These are phyloP conservation scores for Hypoxylon rickii DNA, from an alignment of 495 filamentous ascomycete species.

Conservation along the genomic window DNA sequence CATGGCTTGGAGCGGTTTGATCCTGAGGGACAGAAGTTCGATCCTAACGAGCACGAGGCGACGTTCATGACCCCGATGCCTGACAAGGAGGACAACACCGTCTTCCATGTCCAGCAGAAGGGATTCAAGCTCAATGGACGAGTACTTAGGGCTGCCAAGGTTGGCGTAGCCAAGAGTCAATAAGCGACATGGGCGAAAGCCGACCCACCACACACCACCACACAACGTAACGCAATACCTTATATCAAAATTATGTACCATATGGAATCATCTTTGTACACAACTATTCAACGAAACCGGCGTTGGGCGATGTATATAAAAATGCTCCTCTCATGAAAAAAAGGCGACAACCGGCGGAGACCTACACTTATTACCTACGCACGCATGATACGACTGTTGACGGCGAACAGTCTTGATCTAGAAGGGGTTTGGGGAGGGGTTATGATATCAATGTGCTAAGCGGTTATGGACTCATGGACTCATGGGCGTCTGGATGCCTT, in stretches of 20 bases:
- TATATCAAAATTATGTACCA: too few species aligned
- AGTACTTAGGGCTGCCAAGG: constrained; percentile 88
- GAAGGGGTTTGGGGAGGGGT: constrained; percentile 12
- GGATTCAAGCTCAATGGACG: constrained; percentile 91
- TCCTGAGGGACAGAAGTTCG: constrained; percentile 77
- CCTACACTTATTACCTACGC: constrained; percentile 27
- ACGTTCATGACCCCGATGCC: constrained; percentile 86
- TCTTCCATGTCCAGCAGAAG: constrained; percentile 93
- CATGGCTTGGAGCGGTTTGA: constrained; percentile 93
- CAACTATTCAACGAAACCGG: constrained; percentile 34
- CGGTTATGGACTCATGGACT: constrained; percentile 8
- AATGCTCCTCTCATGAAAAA: constrained; percentile 57
- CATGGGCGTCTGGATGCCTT: constrained; percentile 1
- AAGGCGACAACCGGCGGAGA: constrained; percentile 26
- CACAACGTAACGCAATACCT: too few species aligned
- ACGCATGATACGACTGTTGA: constrained; percentile 22
- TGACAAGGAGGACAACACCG: constrained; percentile 84
- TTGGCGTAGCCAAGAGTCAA: constrained; percentile 79
- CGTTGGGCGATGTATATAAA: constrained; percentile 49
- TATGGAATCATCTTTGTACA: constrained; percentile 15
- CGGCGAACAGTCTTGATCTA: constrained; percentile 21
- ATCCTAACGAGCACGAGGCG: constrained; percentile 95
- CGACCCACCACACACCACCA: constrained; percentile 33
- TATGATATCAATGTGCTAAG: constrained; percentile 6
- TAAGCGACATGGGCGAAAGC: constrained; percentile 31